A percentile compares a stretch with the other conserved stretches of the same genome.
Evolutionary conservation across 1,139 yeast species (phyloP).

Genomic region (Zygoascus meyerae): DNA sequence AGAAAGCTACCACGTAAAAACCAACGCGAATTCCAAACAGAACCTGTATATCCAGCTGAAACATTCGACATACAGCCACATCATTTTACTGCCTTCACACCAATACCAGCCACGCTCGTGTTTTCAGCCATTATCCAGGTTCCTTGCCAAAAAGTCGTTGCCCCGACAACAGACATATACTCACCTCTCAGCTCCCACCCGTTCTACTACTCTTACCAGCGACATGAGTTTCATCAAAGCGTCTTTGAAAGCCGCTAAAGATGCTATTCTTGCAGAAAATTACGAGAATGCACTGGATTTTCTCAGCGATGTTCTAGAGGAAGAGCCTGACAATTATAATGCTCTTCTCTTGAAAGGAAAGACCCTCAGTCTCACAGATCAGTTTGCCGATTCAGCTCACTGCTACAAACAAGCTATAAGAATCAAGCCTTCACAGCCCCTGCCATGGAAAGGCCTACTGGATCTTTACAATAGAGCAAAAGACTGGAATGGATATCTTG

Average conservation of each 20-base stretch:
- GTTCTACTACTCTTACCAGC: not conserved
- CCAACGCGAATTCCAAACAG: no score
- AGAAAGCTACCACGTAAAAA: no score
- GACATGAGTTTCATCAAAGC: constrained; percentile 15
- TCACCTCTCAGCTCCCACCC: not conserved
- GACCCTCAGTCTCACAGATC: constrained; percentile 43
- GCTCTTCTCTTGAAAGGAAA: constrained; percentile 53
- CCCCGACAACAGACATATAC: not conserved
- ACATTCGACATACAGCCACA: no score
- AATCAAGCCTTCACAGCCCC: constrained; percentile 48
- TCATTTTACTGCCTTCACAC: no score
- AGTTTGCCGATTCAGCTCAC: constrained; percentile 41
- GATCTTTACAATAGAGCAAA: constrained; percentile 46
- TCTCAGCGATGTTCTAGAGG: constrained; percentile 23
- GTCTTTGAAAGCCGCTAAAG: constrained; percentile 24
- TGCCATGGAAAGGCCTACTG: constrained; percentile 81
- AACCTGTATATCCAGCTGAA: no score
- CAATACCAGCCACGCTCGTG: no score
- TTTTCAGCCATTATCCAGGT: not conserved
- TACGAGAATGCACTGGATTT: constrained; percentile 32
- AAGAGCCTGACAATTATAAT: constrained; percentile 54
- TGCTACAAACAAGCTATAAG: constrained; percentile 53
- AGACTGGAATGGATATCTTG: constrained; percentile 37
- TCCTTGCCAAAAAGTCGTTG: not conserved
- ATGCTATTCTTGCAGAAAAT: constrained; percentile 51